Evolutionary conservation across 2,329 filamentous ascomycete species (phyloP).

Genomic region (Raffaelea arxii): DNA sequence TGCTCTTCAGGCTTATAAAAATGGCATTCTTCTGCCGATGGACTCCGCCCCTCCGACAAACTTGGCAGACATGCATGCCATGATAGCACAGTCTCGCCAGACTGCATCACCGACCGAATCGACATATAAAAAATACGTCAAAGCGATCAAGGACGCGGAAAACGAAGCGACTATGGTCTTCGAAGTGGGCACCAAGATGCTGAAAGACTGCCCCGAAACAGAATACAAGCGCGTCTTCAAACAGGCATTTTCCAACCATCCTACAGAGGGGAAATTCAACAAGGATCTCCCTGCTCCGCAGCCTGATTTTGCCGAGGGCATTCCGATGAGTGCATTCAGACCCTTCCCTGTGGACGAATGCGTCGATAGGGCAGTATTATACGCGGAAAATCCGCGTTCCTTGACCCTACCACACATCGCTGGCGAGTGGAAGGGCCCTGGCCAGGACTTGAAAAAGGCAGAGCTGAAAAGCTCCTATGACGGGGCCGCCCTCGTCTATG

Average conservation of each 20-base stretch:
- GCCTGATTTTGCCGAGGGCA: not conserved
- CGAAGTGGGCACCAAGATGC: constrained; percentile 6
- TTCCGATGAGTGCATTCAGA: not conserved
- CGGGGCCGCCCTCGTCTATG: not conserved
- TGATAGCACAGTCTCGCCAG: not conserved
- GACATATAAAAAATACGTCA: constrained; percentile 8
- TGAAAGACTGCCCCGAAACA: constrained; percentile 11
- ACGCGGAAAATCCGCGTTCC: not conserved
- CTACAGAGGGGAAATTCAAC: constrained; percentile 18
- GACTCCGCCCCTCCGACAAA: constrained; percentile 11
- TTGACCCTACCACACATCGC: not conserved
- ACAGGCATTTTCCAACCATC: constrained; percentile 14
- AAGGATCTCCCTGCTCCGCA: constrained; percentile 1
- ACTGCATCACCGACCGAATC: constrained; percentile 10
- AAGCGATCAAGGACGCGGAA: constrained; percentile 2
- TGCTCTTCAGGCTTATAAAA: constrained; percentile 6
- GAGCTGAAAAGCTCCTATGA: not conserved
- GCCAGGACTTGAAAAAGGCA: not conserved
- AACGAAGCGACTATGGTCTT: constrained; percentile 13
- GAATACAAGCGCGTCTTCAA: not conserved
- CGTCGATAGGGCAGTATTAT: not conserved
- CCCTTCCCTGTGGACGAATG: not conserved
- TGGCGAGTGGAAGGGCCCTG: not conserved
- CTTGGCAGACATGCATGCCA: constrained; percentile 8
- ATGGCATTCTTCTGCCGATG: constrained; percentile 8